Evolutionary conservation across 1,284 basidiomycete genomes (phyloP), one percentile per base, ranked within the genome.

Genomic region (Wallemia hederae): DNA sequence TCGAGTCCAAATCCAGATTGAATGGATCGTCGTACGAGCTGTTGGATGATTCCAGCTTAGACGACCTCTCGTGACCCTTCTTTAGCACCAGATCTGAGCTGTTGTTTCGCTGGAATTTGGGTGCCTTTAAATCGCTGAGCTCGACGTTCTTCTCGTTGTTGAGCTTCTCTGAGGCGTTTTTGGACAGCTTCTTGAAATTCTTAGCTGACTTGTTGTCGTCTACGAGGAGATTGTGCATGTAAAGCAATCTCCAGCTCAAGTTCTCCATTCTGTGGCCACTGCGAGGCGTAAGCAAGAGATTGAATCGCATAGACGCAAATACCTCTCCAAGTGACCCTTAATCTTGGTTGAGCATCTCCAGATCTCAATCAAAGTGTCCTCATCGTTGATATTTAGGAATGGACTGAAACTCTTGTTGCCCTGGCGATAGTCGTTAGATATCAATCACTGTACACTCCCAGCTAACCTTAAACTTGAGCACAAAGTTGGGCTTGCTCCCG

Each of bases 61-160:
- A 11, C 3, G 39, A 49, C n/a, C 39, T 49, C 39, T 49, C 39
- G 22, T 49, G 39, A 17, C 39, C 39, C n/a, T 49, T 49, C 19
- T 22, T 49, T n/a, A 49, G 22, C 5, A 49, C 39, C 39, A 49
- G 5, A 49, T 49, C 39, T 49, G 39, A 49, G 39, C 39, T 49
- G 39, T 49, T 49, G n/a, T 49, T 49, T n/a, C 39, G 11, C 39
- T 49, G 39, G 19, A 49, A 49, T 49, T 49, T 49, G 14, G 39
- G 39, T 49, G 39, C 39, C 22, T 49, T 49, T 3, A 49, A n/a
- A 49, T 49, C 39, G 39, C 14, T 15, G 5, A 49, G 22, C 39
- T 49, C 39, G 39, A 49, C 39, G 39, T 49, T 49, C 39, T 49
- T 49, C 39, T 49, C 39, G 39, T 49, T 49, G n/a, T 49, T 49